Conservation (phyloP, 306 rosid species). For the Dalbergia cultrata region DNA sequence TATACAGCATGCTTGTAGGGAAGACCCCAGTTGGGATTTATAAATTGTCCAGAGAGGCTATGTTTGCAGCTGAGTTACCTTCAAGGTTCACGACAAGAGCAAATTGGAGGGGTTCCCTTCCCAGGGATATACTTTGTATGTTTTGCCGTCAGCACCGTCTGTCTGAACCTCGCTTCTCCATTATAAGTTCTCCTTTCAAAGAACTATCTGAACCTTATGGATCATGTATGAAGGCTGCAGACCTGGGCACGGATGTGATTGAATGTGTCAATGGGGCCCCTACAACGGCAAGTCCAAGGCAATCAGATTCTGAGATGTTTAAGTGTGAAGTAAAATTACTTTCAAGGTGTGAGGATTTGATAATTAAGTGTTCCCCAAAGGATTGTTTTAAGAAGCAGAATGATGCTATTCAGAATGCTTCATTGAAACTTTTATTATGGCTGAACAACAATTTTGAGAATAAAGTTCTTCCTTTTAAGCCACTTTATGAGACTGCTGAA, state of each 20-base stretch:
- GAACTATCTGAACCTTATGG: constrained; percentile 58
- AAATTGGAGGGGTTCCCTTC: constrained; percentile 93
- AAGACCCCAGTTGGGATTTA: constrained; percentile 89
- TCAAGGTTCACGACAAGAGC: constrained; percentile 67
- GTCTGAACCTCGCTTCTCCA: constrained; percentile 73
- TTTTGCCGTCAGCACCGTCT: constrained; percentile 91
- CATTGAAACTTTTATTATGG: constrained; percentile 82
- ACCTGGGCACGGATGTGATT: constrained; percentile 49
- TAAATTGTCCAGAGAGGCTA: constrained; percentile 87
- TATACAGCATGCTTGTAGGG: constrained; percentile 83
- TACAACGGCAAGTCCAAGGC: constrained; percentile 51
- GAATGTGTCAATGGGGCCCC: constrained; percentile 51
- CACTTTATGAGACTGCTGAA: constrained; percentile 56
- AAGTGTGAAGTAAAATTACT: constrained; percentile 71
- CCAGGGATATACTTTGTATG: constrained; percentile 80
- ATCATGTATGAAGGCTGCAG: constrained; percentile 61
- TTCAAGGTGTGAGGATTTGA: constrained; percentile 67
- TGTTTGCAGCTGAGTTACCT: constrained; percentile 82
- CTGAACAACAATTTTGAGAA: constrained; percentile 69
- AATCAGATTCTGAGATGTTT: constrained; percentile 56
- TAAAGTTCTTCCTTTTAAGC: constrained; percentile 56
- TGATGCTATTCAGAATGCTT: constrained; percentile 83
- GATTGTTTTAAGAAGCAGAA: constrained; percentile 71
- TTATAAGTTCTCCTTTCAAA: constrained; percentile 51
- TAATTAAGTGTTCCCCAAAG: constrained; percentile 73